Conservation (phyloP, 306 rosid genomes). For the Rosa lucieae region DNA sequence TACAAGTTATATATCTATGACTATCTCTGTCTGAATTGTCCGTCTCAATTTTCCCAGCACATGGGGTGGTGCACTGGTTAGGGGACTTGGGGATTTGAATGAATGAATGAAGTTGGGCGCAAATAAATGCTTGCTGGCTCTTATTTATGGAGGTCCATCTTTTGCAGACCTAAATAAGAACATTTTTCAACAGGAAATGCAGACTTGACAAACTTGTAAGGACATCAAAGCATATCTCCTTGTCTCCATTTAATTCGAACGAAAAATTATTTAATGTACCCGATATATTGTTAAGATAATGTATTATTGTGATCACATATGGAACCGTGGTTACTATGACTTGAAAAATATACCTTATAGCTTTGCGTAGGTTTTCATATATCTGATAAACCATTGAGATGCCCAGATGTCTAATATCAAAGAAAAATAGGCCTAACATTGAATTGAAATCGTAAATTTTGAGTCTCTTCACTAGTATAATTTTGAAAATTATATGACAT, state of each 20-base stretch:
- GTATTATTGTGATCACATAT: background rate
- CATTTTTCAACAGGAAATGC: conserved; percentile 5
- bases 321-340: background rate
- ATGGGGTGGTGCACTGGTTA: conserved; percentile 12
- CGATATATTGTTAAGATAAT: background rate
- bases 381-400: background rate
- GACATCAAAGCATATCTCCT: conserved; percentile 15
- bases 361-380: background rate
- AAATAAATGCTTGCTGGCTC: conserved; percentile 3
- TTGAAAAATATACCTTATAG: background rate
- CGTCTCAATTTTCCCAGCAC: background rate
- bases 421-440: no score
- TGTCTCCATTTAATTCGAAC: background rate
- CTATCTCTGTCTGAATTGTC: background rate
- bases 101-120: background rate
- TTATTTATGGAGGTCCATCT: conserved; percentile 1
- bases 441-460: no score
- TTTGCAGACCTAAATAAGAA: conserved; percentile 10
- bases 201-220: conserved; percentile 17
- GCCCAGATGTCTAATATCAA: background rate
- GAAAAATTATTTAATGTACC: background rate
- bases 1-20: background rate
- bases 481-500: no score
- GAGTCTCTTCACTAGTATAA: no score
- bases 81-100: background rate